Evolutionary conservation across 208 protist species (phyloP).

Genomic region (Trypanosoma platydactyli): DNA sequence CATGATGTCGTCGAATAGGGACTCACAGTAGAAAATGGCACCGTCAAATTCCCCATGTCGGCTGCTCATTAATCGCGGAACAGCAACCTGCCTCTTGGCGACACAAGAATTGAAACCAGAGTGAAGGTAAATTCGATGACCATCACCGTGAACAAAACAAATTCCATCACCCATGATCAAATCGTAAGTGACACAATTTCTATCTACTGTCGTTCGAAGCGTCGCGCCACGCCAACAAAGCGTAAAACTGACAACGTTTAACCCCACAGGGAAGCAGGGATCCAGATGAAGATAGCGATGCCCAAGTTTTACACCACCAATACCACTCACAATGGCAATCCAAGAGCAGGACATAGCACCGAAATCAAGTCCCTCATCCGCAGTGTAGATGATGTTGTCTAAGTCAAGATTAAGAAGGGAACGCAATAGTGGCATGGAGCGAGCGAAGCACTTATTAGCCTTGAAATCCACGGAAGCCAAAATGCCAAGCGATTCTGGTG

Average conservation of each 20-base stretch:
- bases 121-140: constrained; percentile 85
- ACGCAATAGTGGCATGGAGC: constrained; percentile 74
- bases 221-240: constrained; percentile 76
- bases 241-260: constrained; percentile 67
- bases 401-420: constrained; percentile 79
- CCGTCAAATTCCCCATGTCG: constrained; percentile 73
- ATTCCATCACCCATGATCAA: constrained; percentile 74
- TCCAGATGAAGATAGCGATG: constrained; percentile 56
- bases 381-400: constrained; percentile 85
- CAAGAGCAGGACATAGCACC: constrained; percentile 67
- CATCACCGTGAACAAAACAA: constrained; percentile 78
- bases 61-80: constrained; percentile 54
- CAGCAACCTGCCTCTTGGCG: constrained; percentile 36
- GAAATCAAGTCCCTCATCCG: constrained; percentile 88
- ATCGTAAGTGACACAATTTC: constrained; percentile 71
- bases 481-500: constrained; percentile 75
- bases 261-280: constrained; percentile 74
- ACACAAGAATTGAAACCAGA: constrained; percentile 50
- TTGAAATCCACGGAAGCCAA: constrained; percentile 71
- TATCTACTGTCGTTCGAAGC: constrained; percentile 63
- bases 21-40: constrained; percentile 78
- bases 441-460: constrained; percentile 55
- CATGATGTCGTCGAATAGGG: constrained; percentile 82
- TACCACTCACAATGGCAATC: constrained; percentile 66
- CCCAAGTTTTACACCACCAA: constrained; percentile 65